These are phyloP conservation scores for Cicer judaicum DNA, from an alignment of 306 rosid genomes.

Conservation along the genomic window DNA sequence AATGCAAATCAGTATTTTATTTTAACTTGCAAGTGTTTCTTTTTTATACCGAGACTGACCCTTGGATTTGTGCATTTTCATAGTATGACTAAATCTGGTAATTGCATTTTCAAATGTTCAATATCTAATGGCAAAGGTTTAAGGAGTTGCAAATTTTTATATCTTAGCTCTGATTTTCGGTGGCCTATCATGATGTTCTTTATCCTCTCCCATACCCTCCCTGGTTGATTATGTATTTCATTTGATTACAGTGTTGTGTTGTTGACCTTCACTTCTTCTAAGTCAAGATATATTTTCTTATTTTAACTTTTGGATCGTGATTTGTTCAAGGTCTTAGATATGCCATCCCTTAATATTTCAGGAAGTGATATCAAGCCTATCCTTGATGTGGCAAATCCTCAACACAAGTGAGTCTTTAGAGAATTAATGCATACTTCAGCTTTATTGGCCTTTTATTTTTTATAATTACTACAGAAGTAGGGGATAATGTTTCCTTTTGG, in stretches of 20 bases:
- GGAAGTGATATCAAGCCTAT: constrained; percentile 73
- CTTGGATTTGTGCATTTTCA: not conserved
- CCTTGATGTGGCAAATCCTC: constrained; percentile 81
- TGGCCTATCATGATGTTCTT: not conserved
- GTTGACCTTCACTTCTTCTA: constrained; percentile 19
- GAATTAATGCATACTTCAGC: constrained; percentile 8
- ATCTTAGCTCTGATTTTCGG: constrained; percentile 1
- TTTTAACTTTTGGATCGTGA: constrained; percentile 23
- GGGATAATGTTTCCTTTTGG: constrained; percentile 12
- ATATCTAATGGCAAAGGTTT: not conserved
- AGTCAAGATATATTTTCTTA: not conserved
- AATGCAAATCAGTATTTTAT: constrained; percentile 22
- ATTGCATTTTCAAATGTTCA: constrained; percentile 15
- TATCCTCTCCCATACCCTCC: constrained; percentile 9
- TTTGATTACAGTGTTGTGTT: constrained; percentile 23
- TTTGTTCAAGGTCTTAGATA: constrained; percentile 38
- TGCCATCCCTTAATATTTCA: constrained; percentile 42
- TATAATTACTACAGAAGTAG: not conserved
- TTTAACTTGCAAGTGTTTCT: not conserved
- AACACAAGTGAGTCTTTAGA: constrained; percentile 74
- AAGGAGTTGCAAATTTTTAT: too few species aligned
- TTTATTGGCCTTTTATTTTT: constrained; percentile 23
- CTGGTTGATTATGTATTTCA: constrained; percentile 14
- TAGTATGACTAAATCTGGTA: constrained; percentile 6
- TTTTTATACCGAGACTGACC: constrained; percentile 1